Conservation (phyloP, 805 yeast species). For the Kluyveromyces lactis region DNA sequence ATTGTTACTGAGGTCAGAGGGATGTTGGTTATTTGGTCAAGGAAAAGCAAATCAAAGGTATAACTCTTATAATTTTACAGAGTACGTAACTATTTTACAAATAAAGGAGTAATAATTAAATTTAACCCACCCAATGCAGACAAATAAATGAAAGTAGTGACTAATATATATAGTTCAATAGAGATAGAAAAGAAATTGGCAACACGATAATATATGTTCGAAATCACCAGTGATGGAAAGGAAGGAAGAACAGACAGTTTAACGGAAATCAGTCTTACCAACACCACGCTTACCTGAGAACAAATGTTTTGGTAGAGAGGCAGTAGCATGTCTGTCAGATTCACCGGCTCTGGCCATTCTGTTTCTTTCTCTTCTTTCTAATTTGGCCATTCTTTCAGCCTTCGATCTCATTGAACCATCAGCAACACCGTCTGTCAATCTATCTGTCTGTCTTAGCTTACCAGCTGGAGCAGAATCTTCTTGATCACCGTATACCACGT, state of each 20-base stretch:
- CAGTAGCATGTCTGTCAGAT: slow-evolving; percentile 85
- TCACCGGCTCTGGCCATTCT: slow-evolving; percentile 91
- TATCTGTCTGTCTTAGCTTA: slow-evolving; percentile 54
- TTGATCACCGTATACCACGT: slow-evolving; percentile 54
- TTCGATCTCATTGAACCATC: slow-evolving; percentile 75
- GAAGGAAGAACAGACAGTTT: slow-evolving; percentile 11
- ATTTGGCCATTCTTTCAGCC: slow-evolving; percentile 79
- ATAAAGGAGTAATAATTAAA: slow-evolving; percentile 1
- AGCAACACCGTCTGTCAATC: slow-evolving; percentile 78
- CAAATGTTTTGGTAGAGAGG: slow-evolving; percentile 85
- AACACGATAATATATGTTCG: too few relatives aligned
- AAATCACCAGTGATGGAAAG: too few relatives aligned
- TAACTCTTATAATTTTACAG: neutral
- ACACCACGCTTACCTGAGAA: slow-evolving; percentile 95
- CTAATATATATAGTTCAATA: neutral
- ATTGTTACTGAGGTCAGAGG: too few relatives aligned
- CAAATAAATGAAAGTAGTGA: slow-evolving; percentile 1
- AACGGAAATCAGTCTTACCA: slow-evolving; percentile 89
- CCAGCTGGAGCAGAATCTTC: slow-evolving; percentile 33
- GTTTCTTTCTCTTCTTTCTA: slow-evolving; percentile 90
- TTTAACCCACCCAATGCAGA: slow-evolving; percentile 2
- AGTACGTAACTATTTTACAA: slow-evolving; percentile 3
- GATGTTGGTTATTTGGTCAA: too few relatives aligned
- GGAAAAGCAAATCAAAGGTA: neutral
- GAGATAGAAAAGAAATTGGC: neutral